Base-by-base conservation (phyloP, 225 moss, liverwort and hornwort genomes). In the Asterella californica region DNA sequence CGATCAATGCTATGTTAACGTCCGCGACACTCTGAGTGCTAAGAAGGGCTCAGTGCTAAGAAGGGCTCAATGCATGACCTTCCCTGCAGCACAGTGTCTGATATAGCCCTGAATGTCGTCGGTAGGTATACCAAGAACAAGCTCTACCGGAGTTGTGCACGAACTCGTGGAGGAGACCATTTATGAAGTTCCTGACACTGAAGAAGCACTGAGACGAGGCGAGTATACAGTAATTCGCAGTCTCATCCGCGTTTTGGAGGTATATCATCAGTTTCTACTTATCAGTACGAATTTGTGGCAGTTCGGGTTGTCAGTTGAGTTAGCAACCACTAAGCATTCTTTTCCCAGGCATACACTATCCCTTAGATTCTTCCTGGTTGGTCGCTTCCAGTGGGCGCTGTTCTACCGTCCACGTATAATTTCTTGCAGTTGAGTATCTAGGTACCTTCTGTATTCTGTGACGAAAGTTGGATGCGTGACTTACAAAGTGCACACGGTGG, bases 191-290 rank as follows among this genome's bases (percentile, higher is more conserved):
- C 92, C 99, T 49, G 95, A 99, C 78, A 82, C 90, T 64, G 99
- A 99, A 83, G 99, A 99, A 85, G 90, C 99, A 77, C 84, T 95
- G 72, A 89, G 92, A 85, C 91, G 95, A 88, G 99, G 99, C 81
- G 99, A 99, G 82, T 99, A 91, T 61, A 94, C 95, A 76, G 99
- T 95, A 19, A 99, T 99, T 84, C 95, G 99, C 65, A 99, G 99
- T 85, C 91, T 99, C 78, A 87, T 99, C 67, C 95, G 99, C 63
- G 99, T 94, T 61, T 84, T 99, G 77, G 99, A 99, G 95, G 99
- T 99, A 77, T 84, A 86, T 24, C 27, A 34, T 25, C 66, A 55
- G 17, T 50, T 71, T 47, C 21, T 15, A 65, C 65, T 12, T 15
- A 34, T 63, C 5, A 63, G 29, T 21, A 37, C 12, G 4, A 0